Evolutionary conservation across 257 asterid species (phyloP).

Genomic region (Solanum boliviense): DNA sequence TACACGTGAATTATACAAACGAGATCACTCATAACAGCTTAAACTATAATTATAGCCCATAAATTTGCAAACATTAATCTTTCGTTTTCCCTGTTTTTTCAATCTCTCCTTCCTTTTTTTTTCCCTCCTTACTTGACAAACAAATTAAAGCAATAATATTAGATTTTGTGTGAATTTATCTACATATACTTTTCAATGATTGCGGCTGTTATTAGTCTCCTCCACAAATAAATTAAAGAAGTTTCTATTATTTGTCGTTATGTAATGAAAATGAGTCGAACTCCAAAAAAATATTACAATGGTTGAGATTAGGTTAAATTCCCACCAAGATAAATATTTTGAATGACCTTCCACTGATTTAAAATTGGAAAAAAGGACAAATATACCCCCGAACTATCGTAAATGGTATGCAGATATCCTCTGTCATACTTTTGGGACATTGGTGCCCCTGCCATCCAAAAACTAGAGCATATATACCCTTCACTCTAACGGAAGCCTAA

Average conservation of each 20-base stretch:
- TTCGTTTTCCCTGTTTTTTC: neutral
- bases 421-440: too few relatives aligned
- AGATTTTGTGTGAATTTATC: neutral
- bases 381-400: too few relatives aligned
- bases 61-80: too few relatives aligned
- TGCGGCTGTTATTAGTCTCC: neutral
- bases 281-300: neutral
- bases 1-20: too few relatives aligned
- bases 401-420: too few relatives aligned
- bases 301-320: neutral
- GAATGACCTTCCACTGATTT: neutral
- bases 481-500: too few relatives aligned
- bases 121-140: neutral
- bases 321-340: neutral
- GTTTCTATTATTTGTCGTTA: neutral
- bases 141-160: neutral
- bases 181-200: neutral
- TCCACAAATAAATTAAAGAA: neutral
- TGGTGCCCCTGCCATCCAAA: too few relatives aligned
- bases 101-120: neutral
- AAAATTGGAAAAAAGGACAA: neutral
- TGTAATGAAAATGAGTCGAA: neutral
- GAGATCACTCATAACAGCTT: too few relatives aligned
- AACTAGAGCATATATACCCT: too few relatives aligned
- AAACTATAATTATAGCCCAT: too few relatives aligned